Percentiles rank a stretch among this genome's conserved stretches.
These are phyloP conservation scores for Pezizomycotina sp. DNA, from an alignment of 2,329 filamentous ascomycete genomes.

Conservation along the genomic window DNA sequence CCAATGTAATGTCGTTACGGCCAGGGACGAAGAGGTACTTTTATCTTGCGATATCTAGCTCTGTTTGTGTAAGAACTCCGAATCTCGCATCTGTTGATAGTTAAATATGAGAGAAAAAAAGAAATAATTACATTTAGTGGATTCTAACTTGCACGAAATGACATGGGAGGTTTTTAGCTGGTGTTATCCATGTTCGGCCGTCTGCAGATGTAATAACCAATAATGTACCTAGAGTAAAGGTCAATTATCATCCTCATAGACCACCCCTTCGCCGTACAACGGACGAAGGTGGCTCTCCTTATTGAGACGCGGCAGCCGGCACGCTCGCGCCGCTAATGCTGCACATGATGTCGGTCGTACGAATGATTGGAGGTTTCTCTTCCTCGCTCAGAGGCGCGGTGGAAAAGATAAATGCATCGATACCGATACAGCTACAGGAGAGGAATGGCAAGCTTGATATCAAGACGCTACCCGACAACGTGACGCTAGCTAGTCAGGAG, in stretches of 20 bases:
- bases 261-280: slow-evolving; percentile 32
- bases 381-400: slow-evolving; percentile 12
- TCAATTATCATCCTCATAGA: slow-evolving; percentile 15
- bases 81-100: too few relatives aligned
- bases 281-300: slow-evolving; percentile 40
- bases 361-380: slow-evolving; percentile 42
- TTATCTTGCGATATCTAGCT: too few relatives aligned
- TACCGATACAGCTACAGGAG: slow-evolving; percentile 20
- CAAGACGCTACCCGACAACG: slow-evolving; percentile 37
- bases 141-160: too few relatives aligned
- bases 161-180: too few relatives aligned
- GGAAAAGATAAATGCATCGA: slow-evolving; percentile 16
- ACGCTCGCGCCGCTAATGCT: slow-evolving; percentile 39
- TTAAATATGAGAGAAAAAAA: too few relatives aligned
- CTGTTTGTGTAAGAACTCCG: too few relatives aligned
- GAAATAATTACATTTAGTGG: too few relatives aligned
- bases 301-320: slow-evolving; percentile 38
- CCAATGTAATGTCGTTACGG: too few relatives aligned
- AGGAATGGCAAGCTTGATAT: slow-evolving; percentile 29
- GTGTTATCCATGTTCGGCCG: too few relatives aligned
- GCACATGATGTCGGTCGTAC: slow-evolving; percentile 42
- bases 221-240: slow-evolving; percentile 15
- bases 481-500: slow-evolving; percentile 37
- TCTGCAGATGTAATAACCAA: too few relatives aligned
- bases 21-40: too few relatives aligned